Percentiles rank a stretch among this genome's conserved stretches.
These are phyloP conservation scores for Leucocoprinus leucothites DNA, from an alignment of 768 basidiomycete species.

Conservation along the genomic window DNA sequence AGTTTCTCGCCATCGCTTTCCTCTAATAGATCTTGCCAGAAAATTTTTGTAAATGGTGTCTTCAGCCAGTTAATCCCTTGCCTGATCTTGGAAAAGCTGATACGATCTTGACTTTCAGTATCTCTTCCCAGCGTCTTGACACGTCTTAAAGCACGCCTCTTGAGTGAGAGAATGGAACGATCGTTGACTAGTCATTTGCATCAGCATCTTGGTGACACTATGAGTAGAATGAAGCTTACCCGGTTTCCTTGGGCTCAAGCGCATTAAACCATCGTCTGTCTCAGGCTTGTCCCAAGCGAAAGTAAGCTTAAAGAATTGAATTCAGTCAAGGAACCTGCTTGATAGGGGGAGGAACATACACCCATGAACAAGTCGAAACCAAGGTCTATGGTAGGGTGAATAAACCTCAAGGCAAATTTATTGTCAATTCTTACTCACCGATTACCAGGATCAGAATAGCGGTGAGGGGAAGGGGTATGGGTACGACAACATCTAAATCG, in stretches of 20 bases:
- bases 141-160: slow-evolving; percentile 54
- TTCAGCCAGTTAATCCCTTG: slow-evolving; percentile 34
- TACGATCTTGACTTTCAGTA: slow-evolving; percentile 44
- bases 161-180: slow-evolving; percentile 48
- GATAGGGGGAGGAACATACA: slow-evolving; percentile 31
- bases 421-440: slow-evolving; percentile 33
- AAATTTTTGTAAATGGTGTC: slow-evolving; percentile 52
- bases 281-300: slow-evolving; percentile 76
- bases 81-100: slow-evolving; percentile 40
- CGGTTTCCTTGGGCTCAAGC: slow-evolving; percentile 63
- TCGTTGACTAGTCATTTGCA: slow-evolving; percentile 65
- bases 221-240: slow-evolving; percentile 28
- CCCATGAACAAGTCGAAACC: slow-evolving; percentile 69
- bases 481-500: slow-evolving; percentile 57
- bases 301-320: slow-evolving; percentile 40
- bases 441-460: slow-evolving; percentile 72
- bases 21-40: slow-evolving; percentile 59
- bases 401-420: not conserved
- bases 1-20: slow-evolving; percentile 52
- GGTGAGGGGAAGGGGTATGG: slow-evolving; percentile 61
- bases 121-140: slow-evolving; percentile 53
- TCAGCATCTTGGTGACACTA: too few relatives aligned
- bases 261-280: slow-evolving; percentile 63
- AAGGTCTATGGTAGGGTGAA: slow-evolving; percentile 43
- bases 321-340: not conserved